Conservation (phyloP, 306 rosid genomes). For the Erythrophleum fordii region DNA sequence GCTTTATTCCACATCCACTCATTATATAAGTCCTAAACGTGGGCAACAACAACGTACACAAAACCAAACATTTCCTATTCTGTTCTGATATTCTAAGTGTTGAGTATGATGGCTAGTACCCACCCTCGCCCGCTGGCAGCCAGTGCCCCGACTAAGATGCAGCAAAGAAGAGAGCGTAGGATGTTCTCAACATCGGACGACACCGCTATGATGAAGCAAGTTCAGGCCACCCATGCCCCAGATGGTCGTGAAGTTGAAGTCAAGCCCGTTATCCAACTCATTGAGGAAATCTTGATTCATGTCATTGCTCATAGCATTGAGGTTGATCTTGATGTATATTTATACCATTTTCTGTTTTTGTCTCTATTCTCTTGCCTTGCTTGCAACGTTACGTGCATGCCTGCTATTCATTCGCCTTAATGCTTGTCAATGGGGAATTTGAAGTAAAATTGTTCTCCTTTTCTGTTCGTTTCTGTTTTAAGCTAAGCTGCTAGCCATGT, state of each 20-base stretch:
- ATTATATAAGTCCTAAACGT: constrained; percentile 37
- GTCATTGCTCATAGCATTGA: constrained; percentile 7
- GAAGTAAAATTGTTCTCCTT: too few species aligned
- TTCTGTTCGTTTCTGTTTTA: neutral
- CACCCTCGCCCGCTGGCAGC: neutral
- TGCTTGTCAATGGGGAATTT: too few species aligned
- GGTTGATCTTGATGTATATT: neutral
- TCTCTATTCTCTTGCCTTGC: neutral
- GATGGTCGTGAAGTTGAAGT: constrained; percentile 41
- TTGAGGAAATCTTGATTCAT: constrained; percentile 27
- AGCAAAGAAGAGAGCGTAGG: neutral
- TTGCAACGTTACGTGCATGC: neutral
- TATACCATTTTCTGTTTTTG: neutral
- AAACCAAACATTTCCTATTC: neutral
- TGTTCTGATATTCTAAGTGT: neutral
- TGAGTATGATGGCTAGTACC: neutral
- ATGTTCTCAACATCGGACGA: constrained; percentile 34
- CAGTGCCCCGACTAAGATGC: neutral
- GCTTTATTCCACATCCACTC: constrained; percentile 48
- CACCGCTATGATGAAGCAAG: constrained; percentile 33
- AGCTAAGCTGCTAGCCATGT: neutral
- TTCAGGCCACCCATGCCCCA: constrained; percentile 37
- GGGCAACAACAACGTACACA: constrained; percentile 19
- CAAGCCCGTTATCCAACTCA: constrained; percentile 24
- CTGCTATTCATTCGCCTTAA: too few species aligned